A percentile compares a stretch with the other conserved stretches of the same genome.
Conservation (phyloP, 1,284 basidiomycete species). For the Ustilago cynodontis region DNA sequence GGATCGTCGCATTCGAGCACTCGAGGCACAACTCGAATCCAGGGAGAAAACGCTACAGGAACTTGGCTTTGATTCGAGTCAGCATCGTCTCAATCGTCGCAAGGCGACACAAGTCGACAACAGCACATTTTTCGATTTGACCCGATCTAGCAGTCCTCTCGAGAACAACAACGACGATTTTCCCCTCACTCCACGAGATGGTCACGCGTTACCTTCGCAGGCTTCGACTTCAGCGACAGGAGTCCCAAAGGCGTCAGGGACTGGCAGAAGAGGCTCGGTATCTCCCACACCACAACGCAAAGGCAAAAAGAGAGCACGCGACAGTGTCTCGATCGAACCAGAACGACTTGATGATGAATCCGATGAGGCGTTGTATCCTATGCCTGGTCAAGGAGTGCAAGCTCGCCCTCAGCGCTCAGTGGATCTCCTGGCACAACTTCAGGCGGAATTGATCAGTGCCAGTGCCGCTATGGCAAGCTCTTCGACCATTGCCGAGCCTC, state of each 20-base stretch:
- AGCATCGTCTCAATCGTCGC: slow-evolving; percentile 8
- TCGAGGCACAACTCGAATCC: slow-evolving; percentile 17
- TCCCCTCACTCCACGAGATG: slow-evolving; percentile 15
- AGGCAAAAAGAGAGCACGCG: slow-evolving; percentile 15
- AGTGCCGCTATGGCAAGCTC: background rate
- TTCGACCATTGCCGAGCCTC: background rate
- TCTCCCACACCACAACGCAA: slow-evolving; percentile 15
- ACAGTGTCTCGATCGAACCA: slow-evolving; percentile 27
- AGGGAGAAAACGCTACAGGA: slow-evolving; percentile 8
- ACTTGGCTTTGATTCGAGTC: slow-evolving; percentile 10
- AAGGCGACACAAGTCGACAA: background rate
- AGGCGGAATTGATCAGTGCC: too few relatives aligned
- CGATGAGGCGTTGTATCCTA: slow-evolving; percentile 45
- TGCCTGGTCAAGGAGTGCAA: slow-evolving; percentile 32
- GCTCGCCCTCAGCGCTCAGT: too few relatives aligned
- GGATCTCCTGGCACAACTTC: background rate
- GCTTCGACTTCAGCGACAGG: slow-evolving; percentile 5
- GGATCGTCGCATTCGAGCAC: slow-evolving; percentile 18
- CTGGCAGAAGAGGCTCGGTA: background rate
- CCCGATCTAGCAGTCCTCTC: slow-evolving; percentile 24
- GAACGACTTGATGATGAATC: slow-evolving; percentile 47
- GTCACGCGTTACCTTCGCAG: slow-evolving; percentile 1
- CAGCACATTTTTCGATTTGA: slow-evolving; percentile 2
- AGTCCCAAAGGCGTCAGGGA: background rate
- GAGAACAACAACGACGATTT: background rate